Evolutionary conservation across 2,329 filamentous ascomycete species (phyloP).

Genomic region (Fusarium algeriense): DNA sequence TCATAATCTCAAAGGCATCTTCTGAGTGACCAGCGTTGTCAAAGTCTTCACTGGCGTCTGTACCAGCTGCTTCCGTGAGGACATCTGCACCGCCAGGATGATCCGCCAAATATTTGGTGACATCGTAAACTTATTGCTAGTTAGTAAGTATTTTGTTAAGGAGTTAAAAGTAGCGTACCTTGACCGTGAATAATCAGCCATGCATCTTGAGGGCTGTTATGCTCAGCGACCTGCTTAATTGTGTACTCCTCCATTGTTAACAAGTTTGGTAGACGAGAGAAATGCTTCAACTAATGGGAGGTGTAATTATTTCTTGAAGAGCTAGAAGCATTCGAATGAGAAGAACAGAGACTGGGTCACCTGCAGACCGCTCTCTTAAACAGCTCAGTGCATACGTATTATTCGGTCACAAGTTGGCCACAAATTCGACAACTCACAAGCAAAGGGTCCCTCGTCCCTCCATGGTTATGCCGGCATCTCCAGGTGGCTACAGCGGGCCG

Average conservation of each 20-base stretch:
- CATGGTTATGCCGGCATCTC: neutral
- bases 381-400: no score
- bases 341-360: no score
- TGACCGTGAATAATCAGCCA: conserved; percentile 12
- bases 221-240: conserved; percentile 7
- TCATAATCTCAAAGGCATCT: conserved; percentile 60
- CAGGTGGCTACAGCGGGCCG: conserved; percentile 6
- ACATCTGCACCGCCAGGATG: conserved; percentile 82
- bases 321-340: neutral
- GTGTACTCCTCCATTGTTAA: conserved; percentile 3
- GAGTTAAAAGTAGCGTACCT: neutral
- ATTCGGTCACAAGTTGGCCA: neutral
- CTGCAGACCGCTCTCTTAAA: neutral
- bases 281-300: rapidly evolving
- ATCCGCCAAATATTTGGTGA: conserved; percentile 68
- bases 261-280: rapidly evolving
- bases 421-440: no score
- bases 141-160: rapidly evolving
- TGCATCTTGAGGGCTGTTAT: neutral
- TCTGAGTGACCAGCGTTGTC: conserved; percentile 88
- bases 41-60: conserved; percentile 82
- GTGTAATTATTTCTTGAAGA: no score
- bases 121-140: conserved; percentile 63
- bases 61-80: conserved; percentile 80
- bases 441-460: no score